Conservation (phyloP, 805 yeast genomes). For the Lachancea sp. region DNA sequence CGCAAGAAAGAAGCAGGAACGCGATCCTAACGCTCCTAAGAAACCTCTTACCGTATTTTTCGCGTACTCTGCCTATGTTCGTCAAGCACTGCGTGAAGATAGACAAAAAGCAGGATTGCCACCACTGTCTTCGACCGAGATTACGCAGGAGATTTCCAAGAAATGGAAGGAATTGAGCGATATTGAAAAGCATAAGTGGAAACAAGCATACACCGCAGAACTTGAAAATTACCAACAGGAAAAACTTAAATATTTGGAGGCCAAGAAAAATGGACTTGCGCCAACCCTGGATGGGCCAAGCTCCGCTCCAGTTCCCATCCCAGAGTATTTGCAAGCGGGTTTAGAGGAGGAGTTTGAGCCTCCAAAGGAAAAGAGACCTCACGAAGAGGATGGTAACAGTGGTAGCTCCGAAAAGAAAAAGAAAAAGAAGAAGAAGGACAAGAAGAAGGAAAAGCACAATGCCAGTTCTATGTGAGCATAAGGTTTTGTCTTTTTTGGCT, state of each 20-base stretch:
- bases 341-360: slow-evolving; percentile 19
- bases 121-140: slow-evolving; percentile 65
- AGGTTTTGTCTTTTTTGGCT: neutral
- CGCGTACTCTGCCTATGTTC: slow-evolving; percentile 64
- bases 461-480: slow-evolving; percentile 1
- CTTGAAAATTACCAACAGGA: slow-evolving; percentile 40
- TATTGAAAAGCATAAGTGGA: slow-evolving; percentile 68
- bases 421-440: slow-evolving; percentile 49
- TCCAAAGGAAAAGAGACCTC: slow-evolving; percentile 35
- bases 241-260: slow-evolving; percentile 43
- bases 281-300: slow-evolving; percentile 27
- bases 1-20: slow-evolving; percentile 44
- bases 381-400: slow-evolving; percentile 28
- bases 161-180: slow-evolving; percentile 71
- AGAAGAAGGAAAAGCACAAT: slow-evolving; percentile 37
- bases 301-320: slow-evolving; percentile 39
- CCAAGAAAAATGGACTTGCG: slow-evolving; percentile 37
- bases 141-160: slow-evolving; percentile 71
- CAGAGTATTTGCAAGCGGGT: slow-evolving; percentile 26
- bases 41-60: slow-evolving; percentile 88
- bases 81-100: slow-evolving; percentile 65
- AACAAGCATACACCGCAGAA: slow-evolving; percentile 45
- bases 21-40: slow-evolving; percentile 93
- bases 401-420: slow-evolving; percentile 36
- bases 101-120: slow-evolving; percentile 53